Base-by-base conservation (phyloP, 176 grass and related monocot genomes). In the Musa troglodytarum region DNA sequence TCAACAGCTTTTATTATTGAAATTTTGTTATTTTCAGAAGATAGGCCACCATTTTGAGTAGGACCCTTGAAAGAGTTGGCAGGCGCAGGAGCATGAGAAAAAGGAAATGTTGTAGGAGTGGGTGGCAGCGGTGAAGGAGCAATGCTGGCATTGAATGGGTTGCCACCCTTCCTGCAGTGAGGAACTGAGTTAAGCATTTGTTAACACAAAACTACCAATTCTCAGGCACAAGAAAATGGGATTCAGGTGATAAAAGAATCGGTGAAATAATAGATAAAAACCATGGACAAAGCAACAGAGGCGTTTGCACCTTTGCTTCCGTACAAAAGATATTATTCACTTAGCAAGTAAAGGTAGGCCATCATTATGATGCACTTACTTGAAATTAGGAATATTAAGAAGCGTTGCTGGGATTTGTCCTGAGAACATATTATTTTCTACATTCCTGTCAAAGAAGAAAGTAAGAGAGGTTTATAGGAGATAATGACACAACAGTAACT, bases 371-470 rank as follows among this genome's bases (percentile, higher is more conserved):
- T 12, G 13, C 2, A 65, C 88, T 93, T 75, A 98, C 94, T 91
- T 85, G 70, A 98, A 93, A 81, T 89, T 93, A 75, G 94, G 90
- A 69, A 93, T 83, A 59, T 81, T 89, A 65, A 91, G 88, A 55
- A 98, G 58, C 72, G 89, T 98, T 57, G 61, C 75, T 81, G 94
- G 90, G 74, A 98, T 77, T 43, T 78, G 75, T 82, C 90, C 94
- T 80, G 94, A 91, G 79, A 98, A 98, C 58, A 91, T 54, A 88
- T 98, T 98, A 78, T 98, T 91, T 68, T 89, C 90, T 58, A 98
- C 79, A 79, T 98, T 98, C 85, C 94, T 98, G 88, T 82, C 76
- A 69, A 85, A 80, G 68, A 72, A 25, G 34, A 57, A 76, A 54
- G 50, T 4, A 74, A 63, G 55, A 52, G 25, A 53, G 66, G 52